A percentile compares a stretch with the other conserved stretches of the same genome.
phyloP scores from a whole-genome alignment of 176 grass and related monocot genomes.

The Saccharum spontaneum region DNA sequence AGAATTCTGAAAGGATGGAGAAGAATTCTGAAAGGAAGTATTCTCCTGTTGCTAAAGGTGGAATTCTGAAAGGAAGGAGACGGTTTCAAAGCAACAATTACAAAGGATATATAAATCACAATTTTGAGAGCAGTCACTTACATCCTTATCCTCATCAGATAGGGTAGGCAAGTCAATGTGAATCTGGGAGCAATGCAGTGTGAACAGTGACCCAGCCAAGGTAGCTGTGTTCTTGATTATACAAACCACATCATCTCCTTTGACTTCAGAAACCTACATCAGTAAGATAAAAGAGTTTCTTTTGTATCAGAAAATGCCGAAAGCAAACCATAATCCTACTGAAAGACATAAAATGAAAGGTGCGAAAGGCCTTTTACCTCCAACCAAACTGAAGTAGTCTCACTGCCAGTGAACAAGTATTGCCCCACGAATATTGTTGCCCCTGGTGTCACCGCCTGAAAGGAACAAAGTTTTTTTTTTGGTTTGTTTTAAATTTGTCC shows the following conservation, averaged over 20 bases:
- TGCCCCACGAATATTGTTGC: slow-evolving; percentile 95
- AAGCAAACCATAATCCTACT: not conserved
- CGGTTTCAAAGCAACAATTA: not conserved
- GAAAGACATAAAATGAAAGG: not conserved
- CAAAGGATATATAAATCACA: not conserved
- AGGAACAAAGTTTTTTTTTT: not conserved
- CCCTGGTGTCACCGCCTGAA: slow-evolving; percentile 81
- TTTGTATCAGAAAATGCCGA: slow-evolving; percentile 2
- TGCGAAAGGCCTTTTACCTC: slow-evolving; percentile 50
- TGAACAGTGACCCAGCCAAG: slow-evolving; percentile 67
- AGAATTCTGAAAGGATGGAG: no score
- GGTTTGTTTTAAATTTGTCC: not conserved
- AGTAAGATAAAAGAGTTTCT: slow-evolving; percentile 26
- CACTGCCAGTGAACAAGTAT: slow-evolving; percentile 95
- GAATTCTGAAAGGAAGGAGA: not conserved
- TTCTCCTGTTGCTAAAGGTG: not conserved
- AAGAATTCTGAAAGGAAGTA: no score
- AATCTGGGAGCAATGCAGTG: slow-evolving; percentile 66
- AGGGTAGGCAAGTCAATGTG: slow-evolving; percentile 88
- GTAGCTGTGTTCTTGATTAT: slow-evolving; percentile 74
- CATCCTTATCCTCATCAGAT: slow-evolving; percentile 84
- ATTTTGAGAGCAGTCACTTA: slow-evolving; percentile 27
- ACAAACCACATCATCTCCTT: slow-evolving; percentile 73
- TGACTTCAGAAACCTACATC: slow-evolving; percentile 84
- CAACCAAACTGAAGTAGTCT: slow-evolving; percentile 98